A percentile compares a stretch with the other conserved stretches of the same genome.
These are phyloP conservation scores for Rhodamnia argentea DNA, from an alignment of 345 rosid species.

Conservation along the genomic window DNA sequence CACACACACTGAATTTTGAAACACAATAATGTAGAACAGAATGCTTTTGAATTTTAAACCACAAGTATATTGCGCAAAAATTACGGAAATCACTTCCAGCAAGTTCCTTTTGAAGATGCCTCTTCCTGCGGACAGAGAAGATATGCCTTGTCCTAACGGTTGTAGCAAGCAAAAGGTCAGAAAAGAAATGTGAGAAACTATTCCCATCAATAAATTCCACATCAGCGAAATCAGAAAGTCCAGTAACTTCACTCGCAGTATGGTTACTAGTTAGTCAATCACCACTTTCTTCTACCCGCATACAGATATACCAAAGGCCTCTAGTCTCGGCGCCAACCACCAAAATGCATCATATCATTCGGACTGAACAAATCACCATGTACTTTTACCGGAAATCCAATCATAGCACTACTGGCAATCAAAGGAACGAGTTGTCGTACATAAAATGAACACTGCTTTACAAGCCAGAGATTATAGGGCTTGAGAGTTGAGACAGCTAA, in stretches of 20 bases:
- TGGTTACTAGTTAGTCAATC: neutral
- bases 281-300: neutral
- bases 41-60: neutral
- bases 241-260: neutral
- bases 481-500: neutral
- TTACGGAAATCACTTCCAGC: neutral
- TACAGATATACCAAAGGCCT: neutral
- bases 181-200: neutral
- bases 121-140: neutral
- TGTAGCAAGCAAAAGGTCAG: neutral
- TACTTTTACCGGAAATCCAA: neutral
- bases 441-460: neutral
- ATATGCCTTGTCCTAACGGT: neutral
- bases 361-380: neutral
- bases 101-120: neutral
- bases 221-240: neutral
- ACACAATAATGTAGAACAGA: neutral
- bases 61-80: neutral
- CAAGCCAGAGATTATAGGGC: neutral
- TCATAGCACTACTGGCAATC: neutral
- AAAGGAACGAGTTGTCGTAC: neutral
- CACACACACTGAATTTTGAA: neutral
- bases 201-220: neutral
- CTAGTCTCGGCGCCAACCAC: neutral
- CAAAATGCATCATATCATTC: neutral